Conservation (phyloP, 139 green algal species). For the Coelastrella sp. region DNA sequence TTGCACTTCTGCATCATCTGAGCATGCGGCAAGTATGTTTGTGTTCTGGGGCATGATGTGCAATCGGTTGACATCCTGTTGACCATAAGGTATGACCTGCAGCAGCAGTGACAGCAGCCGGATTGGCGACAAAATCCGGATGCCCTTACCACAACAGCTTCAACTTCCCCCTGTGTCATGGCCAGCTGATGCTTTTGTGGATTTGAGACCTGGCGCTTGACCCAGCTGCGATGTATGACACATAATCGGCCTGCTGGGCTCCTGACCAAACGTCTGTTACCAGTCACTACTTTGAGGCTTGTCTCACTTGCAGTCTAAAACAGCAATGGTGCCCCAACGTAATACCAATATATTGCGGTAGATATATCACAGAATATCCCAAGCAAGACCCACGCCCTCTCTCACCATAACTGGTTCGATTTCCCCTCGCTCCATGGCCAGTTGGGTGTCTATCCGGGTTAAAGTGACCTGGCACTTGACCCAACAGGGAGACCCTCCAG, state of each 20-base stretch:
- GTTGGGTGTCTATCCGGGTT: neutral
- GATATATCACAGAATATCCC: no score
- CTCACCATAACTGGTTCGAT: constrained; percentile 23
- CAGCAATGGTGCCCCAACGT: no score
- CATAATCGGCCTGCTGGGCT: neutral
- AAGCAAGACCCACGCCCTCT: no score
- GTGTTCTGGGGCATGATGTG: neutral
- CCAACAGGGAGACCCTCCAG: constrained; percentile 2
- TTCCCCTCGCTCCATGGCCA: neutral
- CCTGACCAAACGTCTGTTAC: neutral
- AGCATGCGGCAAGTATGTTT: constrained; percentile 15
- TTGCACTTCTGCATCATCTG: neutral
- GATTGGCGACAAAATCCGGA: no score
- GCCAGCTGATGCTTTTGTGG: neutral
- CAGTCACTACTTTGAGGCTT: no score
- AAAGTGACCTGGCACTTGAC: neutral
- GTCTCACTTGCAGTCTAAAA: no score
- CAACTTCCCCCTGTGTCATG: neutral
- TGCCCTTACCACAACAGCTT: constrained; percentile 10
- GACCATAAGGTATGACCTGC: constrained; percentile 27
- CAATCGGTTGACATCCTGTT: constrained; percentile 11
- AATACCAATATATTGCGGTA: no score
- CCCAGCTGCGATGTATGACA: neutral
- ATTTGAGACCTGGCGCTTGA: neutral
- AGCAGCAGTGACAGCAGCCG: neutral